Evolutionary conservation across 331 rosid species (phyloP), one percentile per base, ranked within the genome.

Genomic region (Acacia concinna): DNA sequence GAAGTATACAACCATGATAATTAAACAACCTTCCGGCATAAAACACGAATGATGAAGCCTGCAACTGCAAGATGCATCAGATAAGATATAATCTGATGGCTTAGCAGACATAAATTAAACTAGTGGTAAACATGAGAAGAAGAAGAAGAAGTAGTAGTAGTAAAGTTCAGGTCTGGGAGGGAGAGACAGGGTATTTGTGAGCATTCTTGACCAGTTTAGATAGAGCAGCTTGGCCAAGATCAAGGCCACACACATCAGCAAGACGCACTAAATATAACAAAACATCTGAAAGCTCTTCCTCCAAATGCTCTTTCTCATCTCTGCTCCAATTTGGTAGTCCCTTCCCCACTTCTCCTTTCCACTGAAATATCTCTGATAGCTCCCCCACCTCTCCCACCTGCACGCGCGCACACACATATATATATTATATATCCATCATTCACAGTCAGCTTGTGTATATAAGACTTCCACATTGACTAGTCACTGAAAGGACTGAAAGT

Each of bases 361-460:
- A 92, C 59, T 92, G 97, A 67, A 90, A 92, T 34, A 92, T 92
- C 90, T 92, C 97, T 7, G 92, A 92, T 6, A 92, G 79, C 78
- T 92, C 97, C 47, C 97, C 97, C 64, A 92, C 96, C 69, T 92
- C 96, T 65, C 94, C 97, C 18, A 90, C 97, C 97, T 90, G 68
- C 80, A 79, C 8, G 2, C n/a, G n/a, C n/a, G n/a, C n/a, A n/a
- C n/a, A n/a, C n/a, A n/a, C n/a, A n/a, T n/a, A n/a, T n/a, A n/a
- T n/a, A n/a, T n/a, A n/a, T n/a, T 38, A 38, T 38, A 7, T 35
- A 35, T 35, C 38, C 38, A 35, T 35, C 38, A 35, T 35, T 35
- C 38, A 35, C 6, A 35, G 38, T 35, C 38, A 35, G 38, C n/a
- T n/a, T n/a, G n/a, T n/a, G n/a, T n/a, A n/a, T 35, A 37, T 37